A percentile compares a stretch with the other conserved stretches of the same genome.
Conservation (phyloP, 345 rosid species). For the Eutrema japonicum region DNA sequence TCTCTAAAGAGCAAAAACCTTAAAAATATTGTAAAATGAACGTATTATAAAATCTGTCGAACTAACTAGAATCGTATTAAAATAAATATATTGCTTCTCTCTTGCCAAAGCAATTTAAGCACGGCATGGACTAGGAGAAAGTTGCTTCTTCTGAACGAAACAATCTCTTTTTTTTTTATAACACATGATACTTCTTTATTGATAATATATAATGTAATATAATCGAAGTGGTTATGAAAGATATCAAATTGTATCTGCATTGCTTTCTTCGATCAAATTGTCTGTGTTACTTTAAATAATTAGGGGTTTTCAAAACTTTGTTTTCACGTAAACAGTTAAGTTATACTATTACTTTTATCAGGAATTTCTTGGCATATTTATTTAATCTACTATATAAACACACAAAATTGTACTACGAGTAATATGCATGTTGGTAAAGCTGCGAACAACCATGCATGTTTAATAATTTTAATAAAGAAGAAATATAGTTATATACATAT, state of each 20-base stretch:
- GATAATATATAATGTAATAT: background rate
- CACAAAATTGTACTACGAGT: background rate
- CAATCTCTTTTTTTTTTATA: conserved; percentile 3
- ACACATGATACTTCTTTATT: conserved; percentile 11
- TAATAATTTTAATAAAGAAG: too few relatives aligned
- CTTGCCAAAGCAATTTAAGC: conserved; percentile 5
- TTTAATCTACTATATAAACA: background rate
- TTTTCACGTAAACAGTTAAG: background rate
- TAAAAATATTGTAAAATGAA: background rate
- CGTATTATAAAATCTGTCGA: background rate
- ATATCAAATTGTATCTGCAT: background rate
- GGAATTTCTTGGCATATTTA: background rate
- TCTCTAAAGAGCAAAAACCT: background rate
- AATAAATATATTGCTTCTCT: background rate
- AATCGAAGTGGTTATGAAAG: conserved; percentile 12
- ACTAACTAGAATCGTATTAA: background rate
- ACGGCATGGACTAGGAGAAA: background rate
- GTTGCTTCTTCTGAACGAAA: conserved; percentile 21
- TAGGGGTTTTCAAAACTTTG: background rate
- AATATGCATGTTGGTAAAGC: background rate
- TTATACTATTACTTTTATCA: background rate
- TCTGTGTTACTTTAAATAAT: background rate
- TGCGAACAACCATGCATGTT: background rate
- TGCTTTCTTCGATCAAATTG: background rate
- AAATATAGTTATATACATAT: too few relatives aligned